Conservation (phyloP, 345 rosid species). For the Bretschneidera sinensis region DNA sequence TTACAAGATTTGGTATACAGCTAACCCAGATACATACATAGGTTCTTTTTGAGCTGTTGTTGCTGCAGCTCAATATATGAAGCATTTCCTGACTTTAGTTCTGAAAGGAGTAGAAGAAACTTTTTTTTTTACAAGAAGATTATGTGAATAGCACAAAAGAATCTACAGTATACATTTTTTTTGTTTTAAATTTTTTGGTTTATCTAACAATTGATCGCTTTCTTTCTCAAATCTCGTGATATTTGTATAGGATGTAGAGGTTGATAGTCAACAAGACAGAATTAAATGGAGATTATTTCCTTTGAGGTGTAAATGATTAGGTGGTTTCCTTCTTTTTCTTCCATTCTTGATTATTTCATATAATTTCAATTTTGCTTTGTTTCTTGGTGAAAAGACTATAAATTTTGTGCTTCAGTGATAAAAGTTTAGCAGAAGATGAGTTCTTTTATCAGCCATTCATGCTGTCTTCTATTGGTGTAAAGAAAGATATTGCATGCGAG, state of each 20-base stretch:
- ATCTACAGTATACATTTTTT: not conserved
- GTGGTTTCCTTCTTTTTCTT: no score
- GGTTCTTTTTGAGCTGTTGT: conserved; percentile 2
- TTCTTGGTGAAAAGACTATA: no score
- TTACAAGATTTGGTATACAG: not conserved
- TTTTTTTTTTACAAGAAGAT: no score
- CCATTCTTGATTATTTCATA: no score
- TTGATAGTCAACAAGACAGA: not conserved
- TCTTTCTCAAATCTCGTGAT: not conserved
- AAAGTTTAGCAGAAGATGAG: no score
- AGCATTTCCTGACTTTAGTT: not conserved
- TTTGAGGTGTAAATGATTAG: not conserved
- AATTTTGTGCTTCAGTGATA: no score
- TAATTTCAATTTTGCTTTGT: no score
- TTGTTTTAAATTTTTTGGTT: no score
- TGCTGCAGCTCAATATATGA: not conserved
- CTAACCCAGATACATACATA: conserved; percentile 24
- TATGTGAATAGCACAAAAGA: not conserved
- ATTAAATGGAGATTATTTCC: not conserved
- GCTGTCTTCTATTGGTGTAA: no score
- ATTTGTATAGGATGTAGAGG: not conserved
- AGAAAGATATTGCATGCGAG: no score
- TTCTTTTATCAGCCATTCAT: no score
- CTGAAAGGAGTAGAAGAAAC: not conserved
- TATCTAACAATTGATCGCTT: not conserved